Evolutionary conservation across 768 basidiomycete species (phyloP).

Genomic region (Cystofilobasidium capitatum): DNA sequence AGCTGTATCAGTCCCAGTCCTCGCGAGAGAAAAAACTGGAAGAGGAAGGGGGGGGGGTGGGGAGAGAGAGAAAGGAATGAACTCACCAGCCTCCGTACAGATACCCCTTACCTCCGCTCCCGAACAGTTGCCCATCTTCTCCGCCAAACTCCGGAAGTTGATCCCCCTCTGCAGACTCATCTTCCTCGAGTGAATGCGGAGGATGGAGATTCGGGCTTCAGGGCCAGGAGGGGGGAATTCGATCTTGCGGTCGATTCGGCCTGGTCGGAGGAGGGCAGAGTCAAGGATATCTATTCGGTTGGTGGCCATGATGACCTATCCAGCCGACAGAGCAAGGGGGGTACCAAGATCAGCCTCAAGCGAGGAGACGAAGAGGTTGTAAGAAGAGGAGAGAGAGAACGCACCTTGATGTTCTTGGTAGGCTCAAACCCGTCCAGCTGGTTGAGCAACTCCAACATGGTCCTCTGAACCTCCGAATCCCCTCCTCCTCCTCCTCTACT

Average conservation of each 20-base stretch:
- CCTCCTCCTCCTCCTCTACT: conserved; percentile 65
- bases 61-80: neutral
- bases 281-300: conserved; percentile 98
- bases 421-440: conserved; percentile 81
- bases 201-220: conserved; percentile 91
- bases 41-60: neutral
- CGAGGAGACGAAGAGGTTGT: no score
- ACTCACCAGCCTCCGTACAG: conserved; percentile 85
- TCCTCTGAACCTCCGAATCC: conserved; percentile 80
- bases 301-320: conserved; percentile 79
- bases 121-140: conserved; percentile 94
- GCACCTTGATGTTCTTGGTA: conserved; percentile 66
- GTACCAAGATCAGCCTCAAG: neutral
- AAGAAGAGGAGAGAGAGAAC: neutral
- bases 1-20: conserved; percentile 11
- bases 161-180: conserved; percentile 98
- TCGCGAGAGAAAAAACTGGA: neutral
- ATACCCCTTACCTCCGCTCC: conserved; percentile 96
- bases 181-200: conserved; percentile 95
- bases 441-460: conserved; percentile 80
- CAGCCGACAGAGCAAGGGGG: neutral
- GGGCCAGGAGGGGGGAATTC: conserved; percentile 98
- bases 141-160: conserved; percentile 86
- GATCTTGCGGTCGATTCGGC: conserved; percentile 93
- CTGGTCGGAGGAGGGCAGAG: conserved; percentile 80